Percentiles rank a stretch among this genome's conserved stretches.
These are phyloP conservation scores for Cryphonectria naterciae DNA, from an alignment of 2,329 filamentous ascomycete genomes.

Conservation along the genomic window DNA sequence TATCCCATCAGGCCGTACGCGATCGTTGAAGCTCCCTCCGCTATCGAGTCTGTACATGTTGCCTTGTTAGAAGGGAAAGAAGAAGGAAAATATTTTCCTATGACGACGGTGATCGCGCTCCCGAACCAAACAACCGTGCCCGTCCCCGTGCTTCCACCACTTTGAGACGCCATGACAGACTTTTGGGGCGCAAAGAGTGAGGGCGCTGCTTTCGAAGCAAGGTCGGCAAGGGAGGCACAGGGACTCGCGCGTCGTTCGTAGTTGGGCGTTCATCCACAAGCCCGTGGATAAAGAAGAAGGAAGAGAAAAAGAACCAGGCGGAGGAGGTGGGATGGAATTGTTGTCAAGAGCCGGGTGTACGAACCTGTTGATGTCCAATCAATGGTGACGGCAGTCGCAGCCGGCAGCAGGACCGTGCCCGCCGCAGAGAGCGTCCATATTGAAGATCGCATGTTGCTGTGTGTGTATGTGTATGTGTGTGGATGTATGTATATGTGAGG, in stretches of 20 bases:
- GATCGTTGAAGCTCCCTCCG: slow-evolving; percentile 43
- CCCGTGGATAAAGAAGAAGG: not conserved
- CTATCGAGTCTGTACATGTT: slow-evolving; percentile 37
- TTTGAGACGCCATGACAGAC: not conserved
- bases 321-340: not conserved
- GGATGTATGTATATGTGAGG: not conserved
- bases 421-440: slow-evolving; percentile 21
- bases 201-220: not conserved
- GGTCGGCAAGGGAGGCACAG: not conserved
- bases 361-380: slow-evolving; percentile 27
- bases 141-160: not conserved
- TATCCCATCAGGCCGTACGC: slow-evolving; percentile 52
- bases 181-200: not conserved
- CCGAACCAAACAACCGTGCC: not conserved
- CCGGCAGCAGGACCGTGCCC: slow-evolving; percentile 15
- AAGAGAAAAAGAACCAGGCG: not conserved
- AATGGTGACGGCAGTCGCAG: slow-evolving; percentile 23
- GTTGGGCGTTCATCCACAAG: not conserved
- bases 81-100: not conserved
- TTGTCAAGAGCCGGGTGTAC: not conserved
- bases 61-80: slow-evolving; percentile 1
- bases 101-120: not conserved
- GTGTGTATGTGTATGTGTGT: not conserved
- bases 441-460: slow-evolving; percentile 24
- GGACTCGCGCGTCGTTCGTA: not conserved